Percentiles rank a stretch among this genome's conserved stretches.
Conservation (phyloP, 768 basidiomycete species). For the Leccinum sublutescens region DNA sequence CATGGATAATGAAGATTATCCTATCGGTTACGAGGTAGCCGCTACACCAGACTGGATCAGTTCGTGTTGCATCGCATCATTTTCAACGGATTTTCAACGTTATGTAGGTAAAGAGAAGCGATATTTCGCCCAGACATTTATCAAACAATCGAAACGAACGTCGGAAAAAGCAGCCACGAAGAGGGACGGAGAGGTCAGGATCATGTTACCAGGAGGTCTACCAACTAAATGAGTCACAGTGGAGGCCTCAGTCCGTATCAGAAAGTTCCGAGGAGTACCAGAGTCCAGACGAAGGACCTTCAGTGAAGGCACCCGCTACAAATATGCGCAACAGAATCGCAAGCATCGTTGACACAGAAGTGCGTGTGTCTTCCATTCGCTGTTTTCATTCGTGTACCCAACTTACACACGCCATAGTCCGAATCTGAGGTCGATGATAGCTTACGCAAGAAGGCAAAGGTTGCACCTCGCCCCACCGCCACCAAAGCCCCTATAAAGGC, state of each 20-base stretch:
- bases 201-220: not conserved
- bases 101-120: constrained; percentile 40
- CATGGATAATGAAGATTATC: constrained; percentile 53
- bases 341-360: constrained; percentile 11
- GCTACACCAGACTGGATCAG: constrained; percentile 59
- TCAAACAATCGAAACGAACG: constrained; percentile 18
- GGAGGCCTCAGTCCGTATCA: constrained; percentile 17
- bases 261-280: constrained; percentile 10
- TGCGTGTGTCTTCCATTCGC: constrained; percentile 5
- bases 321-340: constrained; percentile 8
- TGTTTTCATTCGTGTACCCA: not conserved
- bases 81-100: not conserved
- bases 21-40: constrained; percentile 41
- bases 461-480: constrained; percentile 2
- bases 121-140: constrained; percentile 33
- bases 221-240: constrained; percentile 11
- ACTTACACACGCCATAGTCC: constrained; percentile 13
- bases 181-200: constrained; percentile 20
- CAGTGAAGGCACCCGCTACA: not conserved
- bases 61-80: constrained; percentile 24
- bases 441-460: not conserved
- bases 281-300: constrained; percentile 8
- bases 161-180: constrained; percentile 17
- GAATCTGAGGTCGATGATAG: constrained; percentile 12
- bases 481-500: not conserved